Conservation (phyloP, 768 basidiomycete species). For the Lactarius hengduanensis region DNA sequence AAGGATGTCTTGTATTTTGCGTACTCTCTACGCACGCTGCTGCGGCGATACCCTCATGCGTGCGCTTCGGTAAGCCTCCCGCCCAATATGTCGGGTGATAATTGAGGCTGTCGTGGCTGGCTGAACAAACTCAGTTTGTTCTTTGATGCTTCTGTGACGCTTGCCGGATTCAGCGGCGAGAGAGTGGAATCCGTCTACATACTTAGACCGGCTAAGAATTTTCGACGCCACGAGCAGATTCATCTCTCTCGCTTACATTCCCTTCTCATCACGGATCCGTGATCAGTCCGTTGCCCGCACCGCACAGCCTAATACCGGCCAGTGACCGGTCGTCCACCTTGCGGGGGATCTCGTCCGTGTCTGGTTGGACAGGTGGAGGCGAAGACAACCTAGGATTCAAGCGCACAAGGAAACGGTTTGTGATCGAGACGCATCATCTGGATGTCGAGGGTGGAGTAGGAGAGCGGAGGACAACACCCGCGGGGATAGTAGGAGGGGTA, state of each 20-base stretch:
- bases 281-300: conserved; percentile 76
- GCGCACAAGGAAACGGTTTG: conserved; percentile 80
- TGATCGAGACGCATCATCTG: conserved; percentile 90
- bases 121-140: conserved; percentile 75
- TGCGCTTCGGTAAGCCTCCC: conserved; percentile 71
- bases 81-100: conserved; percentile 57
- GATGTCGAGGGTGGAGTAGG: conserved; percentile 83
- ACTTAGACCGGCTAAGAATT: conserved; percentile 3
- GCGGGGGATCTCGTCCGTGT: conserved; percentile 68
- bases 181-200: conserved; percentile 1
- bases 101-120: conserved; percentile 68
- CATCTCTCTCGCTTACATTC: conserved; percentile 69
- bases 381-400: conserved; percentile 97
- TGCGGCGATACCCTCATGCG: conserved; percentile 56
- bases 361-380: conserved; percentile 56
- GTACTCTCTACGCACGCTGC: conserved; percentile 57
- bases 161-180: conserved; percentile 79
- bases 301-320: conserved; percentile 69
- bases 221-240: conserved; percentile 54
- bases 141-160: conserved; percentile 69
- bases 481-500: conserved; percentile 30
- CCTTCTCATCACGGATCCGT: conserved; percentile 87
- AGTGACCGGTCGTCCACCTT: conserved; percentile 83
- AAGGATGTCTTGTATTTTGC: conserved; percentile 75
- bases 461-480: conserved; percentile 64